Percentiles rank a stretch among this genome's conserved stretches.
phyloP scores from a whole-genome alignment of 2,329 filamentous ascomycete species.

The Myriosclerotinia curreyana region DNA sequence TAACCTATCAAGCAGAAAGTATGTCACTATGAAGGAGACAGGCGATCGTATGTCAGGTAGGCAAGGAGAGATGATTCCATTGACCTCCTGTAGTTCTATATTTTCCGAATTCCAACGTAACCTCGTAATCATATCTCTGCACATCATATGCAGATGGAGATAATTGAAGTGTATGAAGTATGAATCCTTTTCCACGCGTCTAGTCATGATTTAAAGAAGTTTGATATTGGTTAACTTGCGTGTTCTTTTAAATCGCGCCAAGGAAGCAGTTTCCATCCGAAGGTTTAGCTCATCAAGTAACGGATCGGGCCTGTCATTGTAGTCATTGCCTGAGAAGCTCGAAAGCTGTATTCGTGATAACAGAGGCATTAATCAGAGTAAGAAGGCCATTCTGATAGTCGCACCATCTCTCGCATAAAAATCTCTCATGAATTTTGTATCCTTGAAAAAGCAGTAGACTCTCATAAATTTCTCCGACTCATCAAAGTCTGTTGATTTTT shows the following conservation, averaged over 20 bases:
- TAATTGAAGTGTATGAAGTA: slow-evolving; percentile 28
- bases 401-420: slow-evolving; percentile 39
- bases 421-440: slow-evolving; percentile 39
- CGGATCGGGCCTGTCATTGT: no score
- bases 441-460: slow-evolving; percentile 41
- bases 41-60: no score
- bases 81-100: no score
- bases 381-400: slow-evolving; percentile 37
- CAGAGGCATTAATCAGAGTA: slow-evolving; percentile 34
- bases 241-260: slow-evolving; percentile 14
- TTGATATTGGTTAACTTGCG: slow-evolving; percentile 22
- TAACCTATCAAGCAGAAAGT: no score
- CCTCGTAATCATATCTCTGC: not conserved
- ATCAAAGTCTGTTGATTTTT: slow-evolving; percentile 19
- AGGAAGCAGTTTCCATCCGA: not conserved
- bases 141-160: slow-evolving; percentile 21
- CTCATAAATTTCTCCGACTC: slow-evolving; percentile 39
- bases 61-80: no score
- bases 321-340: slow-evolving; percentile 34
- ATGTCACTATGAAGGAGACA: no score
- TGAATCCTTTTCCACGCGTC: slow-evolving; percentile 22
- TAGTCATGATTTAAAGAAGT: slow-evolving; percentile 23
- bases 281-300: not conserved
- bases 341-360: slow-evolving; percentile 40
- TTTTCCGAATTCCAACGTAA: no score